Conservation (phyloP, 768 basidiomycete species). For the Macrocybe gigantea region DNA sequence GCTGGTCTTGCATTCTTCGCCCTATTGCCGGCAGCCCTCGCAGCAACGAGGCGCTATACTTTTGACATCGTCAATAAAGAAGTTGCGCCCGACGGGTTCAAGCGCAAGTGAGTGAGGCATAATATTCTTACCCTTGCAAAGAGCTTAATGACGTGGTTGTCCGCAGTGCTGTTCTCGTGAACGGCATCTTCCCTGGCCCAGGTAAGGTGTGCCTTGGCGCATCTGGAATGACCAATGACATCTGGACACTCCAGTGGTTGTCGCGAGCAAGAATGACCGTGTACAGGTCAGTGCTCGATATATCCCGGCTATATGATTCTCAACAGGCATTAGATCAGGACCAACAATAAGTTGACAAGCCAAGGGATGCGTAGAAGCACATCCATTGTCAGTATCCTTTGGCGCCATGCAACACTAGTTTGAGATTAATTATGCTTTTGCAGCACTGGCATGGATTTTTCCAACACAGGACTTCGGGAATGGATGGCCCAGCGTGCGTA, state of each 20-base stretch:
- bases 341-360: conserved; percentile 19
- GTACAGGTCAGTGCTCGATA: conserved; percentile 9
- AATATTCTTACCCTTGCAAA: background rate
- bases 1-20: conserved; percentile 2
- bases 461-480: conserved; percentile 23
- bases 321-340: conserved; percentile 15
- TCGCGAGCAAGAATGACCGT: conserved; percentile 17
- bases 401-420: background rate
- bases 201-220: conserved; percentile 1
- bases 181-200: conserved; percentile 23
- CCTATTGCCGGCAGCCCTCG: conserved; percentile 9
- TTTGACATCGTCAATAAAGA: conserved; percentile 14
- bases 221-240: background rate
- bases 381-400: conserved; percentile 16
- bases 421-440: background rate
- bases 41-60: conserved; percentile 6
- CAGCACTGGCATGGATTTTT: conserved; percentile 28
- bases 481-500: conserved; percentile 24
- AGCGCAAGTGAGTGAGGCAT: conserved; percentile 7
- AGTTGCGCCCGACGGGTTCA: conserved; percentile 18
- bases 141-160: background rate
- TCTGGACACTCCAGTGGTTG: conserved; percentile 5
- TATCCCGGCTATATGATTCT: background rate
- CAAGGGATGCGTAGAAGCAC: conserved; percentile 24
- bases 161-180: conserved; percentile 17